Evolutionary conservation across 2,329 filamentous ascomycete species (phyloP).

Genomic region (Alternaria gaisen): DNA sequence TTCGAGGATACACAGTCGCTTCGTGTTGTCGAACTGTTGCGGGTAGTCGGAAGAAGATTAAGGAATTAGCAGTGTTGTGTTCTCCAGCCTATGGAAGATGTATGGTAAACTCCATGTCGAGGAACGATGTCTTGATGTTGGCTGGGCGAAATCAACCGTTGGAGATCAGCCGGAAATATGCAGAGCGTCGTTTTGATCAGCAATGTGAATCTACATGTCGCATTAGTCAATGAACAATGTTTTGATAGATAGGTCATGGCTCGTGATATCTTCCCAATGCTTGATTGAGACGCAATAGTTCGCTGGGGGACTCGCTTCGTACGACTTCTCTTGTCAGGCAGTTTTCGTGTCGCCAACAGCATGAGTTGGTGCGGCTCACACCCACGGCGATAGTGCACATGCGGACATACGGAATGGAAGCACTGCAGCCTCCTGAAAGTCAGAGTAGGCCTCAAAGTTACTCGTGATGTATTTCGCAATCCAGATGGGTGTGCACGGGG

Average conservation of each 20-base stretch:
- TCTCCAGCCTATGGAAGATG: neutral
- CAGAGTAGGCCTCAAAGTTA: rapidly evolving
- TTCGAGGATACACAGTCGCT: neutral
- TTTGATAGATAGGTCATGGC: neutral
- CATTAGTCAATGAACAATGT: neutral
- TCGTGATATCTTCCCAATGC: neutral
- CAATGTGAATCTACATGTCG: neutral
- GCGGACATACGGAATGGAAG: rapidly evolving
- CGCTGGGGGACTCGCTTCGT: neutral
- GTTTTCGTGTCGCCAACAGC: neutral
- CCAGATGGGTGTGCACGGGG: neutral
- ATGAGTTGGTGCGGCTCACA: neutral
- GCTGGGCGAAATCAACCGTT: neutral
- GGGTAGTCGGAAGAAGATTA: neutral
- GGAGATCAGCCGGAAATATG: neutral
- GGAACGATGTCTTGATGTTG: neutral
- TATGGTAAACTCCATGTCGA: neutral
- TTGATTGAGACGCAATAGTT: neutral
- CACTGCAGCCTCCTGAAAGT: rapidly evolving
- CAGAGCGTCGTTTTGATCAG: neutral
- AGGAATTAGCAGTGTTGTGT: too few species aligned
- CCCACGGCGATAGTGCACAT: neutral
- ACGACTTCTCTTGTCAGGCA: neutral
- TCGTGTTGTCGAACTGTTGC: neutral
- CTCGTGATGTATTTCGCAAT: neutral